These are phyloP conservation scores for Cyathus striatus DNA, from an alignment of 768 basidiomycete species.

Conservation along the genomic window DNA sequence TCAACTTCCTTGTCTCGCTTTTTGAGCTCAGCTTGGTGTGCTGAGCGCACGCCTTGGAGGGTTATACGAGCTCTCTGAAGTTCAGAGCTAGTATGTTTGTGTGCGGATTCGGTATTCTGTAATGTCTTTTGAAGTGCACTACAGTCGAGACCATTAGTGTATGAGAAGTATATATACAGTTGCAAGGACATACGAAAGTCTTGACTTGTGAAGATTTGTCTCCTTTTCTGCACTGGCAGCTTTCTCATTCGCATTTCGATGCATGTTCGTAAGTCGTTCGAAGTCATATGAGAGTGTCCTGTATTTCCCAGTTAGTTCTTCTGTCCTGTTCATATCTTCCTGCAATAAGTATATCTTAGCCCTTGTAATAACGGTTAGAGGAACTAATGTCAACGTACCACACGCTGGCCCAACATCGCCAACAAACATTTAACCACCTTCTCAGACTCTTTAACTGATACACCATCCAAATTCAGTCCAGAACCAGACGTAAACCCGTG, in stretches of 20 bases:
- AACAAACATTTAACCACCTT: constrained; percentile 70
- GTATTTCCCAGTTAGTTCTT: constrained; percentile 69
- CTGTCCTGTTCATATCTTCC: constrained; percentile 76
- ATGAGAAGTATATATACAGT: no score
- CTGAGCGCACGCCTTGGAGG: constrained; percentile 63
- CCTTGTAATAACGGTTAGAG: neutral
- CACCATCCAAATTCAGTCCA: constrained; percentile 65
- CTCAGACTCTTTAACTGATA: constrained; percentile 50
- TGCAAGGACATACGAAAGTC: constrained; percentile 64
- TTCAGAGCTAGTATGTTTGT: constrained; percentile 67
- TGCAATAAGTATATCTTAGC: constrained; percentile 10
- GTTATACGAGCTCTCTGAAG: constrained; percentile 68
- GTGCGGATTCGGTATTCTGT: constrained; percentile 54
- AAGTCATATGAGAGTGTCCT: constrained; percentile 79
- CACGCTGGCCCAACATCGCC: constrained; percentile 67
- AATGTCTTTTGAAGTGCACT: no score
- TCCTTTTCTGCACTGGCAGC: constrained; percentile 78
- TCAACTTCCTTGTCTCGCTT: constrained; percentile 81
- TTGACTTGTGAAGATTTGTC: constrained; percentile 65
- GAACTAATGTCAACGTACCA: constrained; percentile 46
- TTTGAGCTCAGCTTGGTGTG: constrained; percentile 69
- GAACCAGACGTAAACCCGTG: constrained; percentile 69
- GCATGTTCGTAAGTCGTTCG: constrained; percentile 66
- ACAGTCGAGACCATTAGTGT: no score
- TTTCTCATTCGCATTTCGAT: constrained; percentile 51